Base-by-base conservation (phyloP, 306 rosid species). In the Mimosa pudica region DNA sequence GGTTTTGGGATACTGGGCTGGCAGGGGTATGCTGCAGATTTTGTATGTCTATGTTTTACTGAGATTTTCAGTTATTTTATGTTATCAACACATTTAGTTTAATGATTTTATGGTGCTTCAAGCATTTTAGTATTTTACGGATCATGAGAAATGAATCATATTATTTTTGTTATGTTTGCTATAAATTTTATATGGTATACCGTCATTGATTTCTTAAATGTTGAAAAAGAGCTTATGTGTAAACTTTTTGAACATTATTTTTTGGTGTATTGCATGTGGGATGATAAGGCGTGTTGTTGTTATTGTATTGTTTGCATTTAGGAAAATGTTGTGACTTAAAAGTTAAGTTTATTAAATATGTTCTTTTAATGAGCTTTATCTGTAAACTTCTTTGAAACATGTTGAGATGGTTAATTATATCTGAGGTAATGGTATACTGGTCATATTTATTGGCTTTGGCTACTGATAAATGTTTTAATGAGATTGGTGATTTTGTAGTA, bases 11-110 rank as follows among this genome's bases (percentile, higher is more conserved):
- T 91, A 86, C 78, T 91, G 94, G 92, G 88, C 41, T 62, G 90
- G 88, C 4, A 86, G 98, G 85, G 98, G 98, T 64, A 91, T 93
- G 90, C 90, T 93, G 84, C 97, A 90, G 86, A 86, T 93, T 81
- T 93, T 91, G 97, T 91, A 89, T 36, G 97, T 82, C 42, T 81
- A 58, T 77, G n/a, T 54, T 81, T 80, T 73, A 67, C 55, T 73
- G 14, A 47, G 18, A 61, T 48, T 57, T 84, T 24, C 54, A 1
- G 9, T 73, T 14, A 65, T 82, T 20, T 10, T 33, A 13, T 7
- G 0, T 24, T 24, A 24, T 24, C 30, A 24, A 24, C 30, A 24
- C 30, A 24, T 24, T 24, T 24, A 24, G 30, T 24, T 24, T 24
- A 24, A 24, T 24, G 30, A 24, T 24, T 24, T 24, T 24, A 24